A percentile compares a stretch with the other conserved stretches of the same genome.
Evolutionary conservation across 1,139 yeast genomes (phyloP).

Genomic region (Torulaspora pretoriensis): DNA sequence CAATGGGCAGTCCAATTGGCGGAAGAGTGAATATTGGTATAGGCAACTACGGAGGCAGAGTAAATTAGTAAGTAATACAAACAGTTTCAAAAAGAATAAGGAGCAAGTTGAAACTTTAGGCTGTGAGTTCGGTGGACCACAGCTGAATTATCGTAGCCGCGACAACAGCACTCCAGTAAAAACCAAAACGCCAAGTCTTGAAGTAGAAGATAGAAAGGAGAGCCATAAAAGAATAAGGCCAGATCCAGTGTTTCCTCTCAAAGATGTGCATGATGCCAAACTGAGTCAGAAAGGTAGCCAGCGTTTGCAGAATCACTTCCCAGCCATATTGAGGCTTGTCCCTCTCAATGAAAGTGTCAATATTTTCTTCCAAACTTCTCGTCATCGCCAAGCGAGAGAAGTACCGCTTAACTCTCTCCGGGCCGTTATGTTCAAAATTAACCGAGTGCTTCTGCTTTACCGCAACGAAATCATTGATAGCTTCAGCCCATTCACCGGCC

Average conservation of each 20-base stretch:
- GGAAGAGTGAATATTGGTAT: slow-evolving; percentile 28
- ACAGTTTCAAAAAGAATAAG: not conserved
- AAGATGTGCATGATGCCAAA: slow-evolving; percentile 18
- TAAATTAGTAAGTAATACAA: not conserved
- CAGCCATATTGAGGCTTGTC: slow-evolving; percentile 22
- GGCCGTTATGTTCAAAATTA: slow-evolving; percentile 49
- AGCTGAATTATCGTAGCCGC: not conserved
- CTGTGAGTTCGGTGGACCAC: not conserved
- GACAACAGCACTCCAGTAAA: slow-evolving; percentile 16
- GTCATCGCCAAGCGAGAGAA: slow-evolving; percentile 68
- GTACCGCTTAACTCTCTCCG: slow-evolving; percentile 44
- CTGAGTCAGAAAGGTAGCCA: slow-evolving; percentile 17
- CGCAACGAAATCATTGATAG: slow-evolving; percentile 44
- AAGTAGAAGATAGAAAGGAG: slow-evolving; percentile 15
- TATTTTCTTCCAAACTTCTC: slow-evolving; percentile 43
- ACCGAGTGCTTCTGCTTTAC: slow-evolving; percentile 36
- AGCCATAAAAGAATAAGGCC: slow-evolving; percentile 23
- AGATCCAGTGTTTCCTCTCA: slow-evolving; percentile 16
- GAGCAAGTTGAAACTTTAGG: not conserved
- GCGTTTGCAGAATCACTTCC: slow-evolving; percentile 18
- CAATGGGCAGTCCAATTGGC: slow-evolving; percentile 19
- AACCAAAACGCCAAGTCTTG: slow-evolving; percentile 19
- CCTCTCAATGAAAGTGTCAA: slow-evolving; percentile 29
- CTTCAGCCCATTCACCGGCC: slow-evolving; percentile 58
- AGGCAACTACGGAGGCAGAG: slow-evolving; percentile 25